phyloP scores from a whole-genome alignment of 345 rosid genomes.

The Citrus cavaleriei region DNA sequence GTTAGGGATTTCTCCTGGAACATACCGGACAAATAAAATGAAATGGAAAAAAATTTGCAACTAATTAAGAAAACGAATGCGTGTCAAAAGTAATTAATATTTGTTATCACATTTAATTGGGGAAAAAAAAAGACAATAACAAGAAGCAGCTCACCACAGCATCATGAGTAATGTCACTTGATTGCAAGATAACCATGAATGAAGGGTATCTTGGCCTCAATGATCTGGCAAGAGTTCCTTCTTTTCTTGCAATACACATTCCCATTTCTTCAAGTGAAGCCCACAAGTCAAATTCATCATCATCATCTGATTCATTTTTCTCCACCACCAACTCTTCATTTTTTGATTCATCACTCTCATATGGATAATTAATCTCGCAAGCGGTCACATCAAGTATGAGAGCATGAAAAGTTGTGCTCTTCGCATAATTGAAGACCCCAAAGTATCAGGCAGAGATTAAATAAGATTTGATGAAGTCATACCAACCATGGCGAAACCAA shows the following conservation, averaged over 20 bases:
- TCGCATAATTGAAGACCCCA: constrained; percentile 9
- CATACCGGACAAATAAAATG: constrained; percentile 4
- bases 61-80: neutral
- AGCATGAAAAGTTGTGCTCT: constrained; percentile 29
- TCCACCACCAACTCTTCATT: neutral
- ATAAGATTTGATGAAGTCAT: too few species aligned
- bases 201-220: constrained; percentile 32
- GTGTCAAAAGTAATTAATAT: neutral
- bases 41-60: neutral
- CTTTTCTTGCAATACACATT: neutral
- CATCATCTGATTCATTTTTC: constrained; percentile 14
- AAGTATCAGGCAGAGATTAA: too few species aligned
- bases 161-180: constrained; percentile 17
- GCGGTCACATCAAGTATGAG: constrained; percentile 25
- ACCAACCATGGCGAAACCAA: too few species aligned
- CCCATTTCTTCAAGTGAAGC: neutral
- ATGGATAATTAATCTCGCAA: constrained; percentile 33
- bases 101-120: neutral
- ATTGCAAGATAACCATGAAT: constrained; percentile 31
- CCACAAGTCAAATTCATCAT: neutral
- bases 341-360: neutral
- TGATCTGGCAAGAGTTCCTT: constrained; percentile 5
- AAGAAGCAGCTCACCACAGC: neutral
- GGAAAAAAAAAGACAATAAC: too few species aligned
- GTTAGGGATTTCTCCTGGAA: constrained; percentile 4